A percentile compares a stretch with the other conserved stretches of the same genome.
Evolutionary conservation across 306 rosid genomes (phyloP).

Genomic region (Cicer judaicum): DNA sequence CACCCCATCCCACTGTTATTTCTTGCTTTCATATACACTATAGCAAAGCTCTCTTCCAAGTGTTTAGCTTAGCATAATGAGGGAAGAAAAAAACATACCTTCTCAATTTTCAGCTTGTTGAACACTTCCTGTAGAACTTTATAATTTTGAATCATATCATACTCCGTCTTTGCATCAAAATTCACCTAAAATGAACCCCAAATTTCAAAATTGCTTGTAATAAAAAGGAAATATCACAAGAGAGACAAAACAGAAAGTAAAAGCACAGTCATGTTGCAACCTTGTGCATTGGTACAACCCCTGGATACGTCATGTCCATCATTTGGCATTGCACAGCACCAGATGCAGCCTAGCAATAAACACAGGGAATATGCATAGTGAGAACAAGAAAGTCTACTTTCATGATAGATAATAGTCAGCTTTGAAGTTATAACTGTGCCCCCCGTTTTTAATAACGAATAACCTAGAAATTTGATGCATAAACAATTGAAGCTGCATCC

Average conservation of each 20-base stretch:
- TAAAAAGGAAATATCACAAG: constrained; percentile 17
- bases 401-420: constrained; percentile 12
- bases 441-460: not conserved
- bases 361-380: constrained; percentile 14
- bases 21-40: constrained; percentile 25
- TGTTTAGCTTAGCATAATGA: not conserved
- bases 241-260: constrained; percentile 6
- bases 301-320: constrained; percentile 93
- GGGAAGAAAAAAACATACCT: constrained; percentile 55
- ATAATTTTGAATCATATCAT: constrained; percentile 96
- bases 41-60: not conserved
- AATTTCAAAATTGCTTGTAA: not conserved
- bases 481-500: constrained; percentile 8
- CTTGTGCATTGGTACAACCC: constrained; percentile 98
- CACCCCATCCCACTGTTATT: not conserved
- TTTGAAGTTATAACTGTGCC: not conserved
- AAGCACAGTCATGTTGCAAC: constrained; percentile 50
- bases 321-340: constrained; percentile 98
- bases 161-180: constrained; percentile 90
- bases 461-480: constrained; percentile 19
- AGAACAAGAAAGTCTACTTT: constrained; percentile 25
- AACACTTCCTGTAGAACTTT: constrained; percentile 90
- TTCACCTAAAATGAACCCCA: constrained; percentile 66
- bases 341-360: constrained; percentile 78
- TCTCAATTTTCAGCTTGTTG: constrained; percentile 87